Percentiles rank a stretch among this genome's conserved stretches.
Conservation (phyloP, 768 basidiomycete species). For the Tephrocybe sp. region DNA sequence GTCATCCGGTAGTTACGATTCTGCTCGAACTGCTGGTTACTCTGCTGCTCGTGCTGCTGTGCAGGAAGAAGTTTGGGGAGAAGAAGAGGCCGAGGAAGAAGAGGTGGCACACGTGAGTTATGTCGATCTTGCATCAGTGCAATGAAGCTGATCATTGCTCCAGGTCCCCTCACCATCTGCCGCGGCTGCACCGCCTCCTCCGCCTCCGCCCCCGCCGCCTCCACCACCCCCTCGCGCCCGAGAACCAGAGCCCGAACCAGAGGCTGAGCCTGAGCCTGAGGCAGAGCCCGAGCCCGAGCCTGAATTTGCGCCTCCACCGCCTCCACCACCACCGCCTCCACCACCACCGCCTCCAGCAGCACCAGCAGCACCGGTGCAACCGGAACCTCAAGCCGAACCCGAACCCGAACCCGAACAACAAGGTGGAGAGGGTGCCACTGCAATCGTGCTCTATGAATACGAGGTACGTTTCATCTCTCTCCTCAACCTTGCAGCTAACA, state of each 20-base stretch:
- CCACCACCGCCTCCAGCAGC: constrained; percentile 1
- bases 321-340: constrained; percentile 13
- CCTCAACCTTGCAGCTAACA: neutral
- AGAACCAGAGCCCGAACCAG: constrained; percentile 25
- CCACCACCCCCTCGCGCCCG: constrained; percentile 1
- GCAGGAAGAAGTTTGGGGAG: constrained; percentile 31
- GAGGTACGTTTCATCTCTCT: constrained; percentile 42
- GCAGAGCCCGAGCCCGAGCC: constrained; percentile 17
- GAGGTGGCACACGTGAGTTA: constrained; percentile 31
- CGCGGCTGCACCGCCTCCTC: constrained; percentile 24
- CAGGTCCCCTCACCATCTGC: constrained; percentile 39
- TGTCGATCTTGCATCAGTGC: neutral
- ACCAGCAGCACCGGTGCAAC: constrained; percentile 21
- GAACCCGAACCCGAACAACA: constrained; percentile 31
- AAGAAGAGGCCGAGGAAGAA: constrained; percentile 25
- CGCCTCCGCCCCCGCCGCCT: constrained; percentile 6
- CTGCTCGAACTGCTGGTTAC: constrained; percentile 19
- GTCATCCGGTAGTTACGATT: constrained; percentile 17
- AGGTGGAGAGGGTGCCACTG: constrained; percentile 47
- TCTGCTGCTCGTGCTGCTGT: constrained; percentile 27
- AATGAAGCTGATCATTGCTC: constrained; percentile 13
- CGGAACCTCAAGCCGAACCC: constrained; percentile 9
- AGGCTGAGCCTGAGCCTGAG: neutral
- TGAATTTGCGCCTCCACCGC: constrained; percentile 2
- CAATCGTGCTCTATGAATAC: constrained; percentile 82